Evolutionary conservation across 208 protist species (phyloP).

Genomic region (Porcisia hertigi): DNA sequence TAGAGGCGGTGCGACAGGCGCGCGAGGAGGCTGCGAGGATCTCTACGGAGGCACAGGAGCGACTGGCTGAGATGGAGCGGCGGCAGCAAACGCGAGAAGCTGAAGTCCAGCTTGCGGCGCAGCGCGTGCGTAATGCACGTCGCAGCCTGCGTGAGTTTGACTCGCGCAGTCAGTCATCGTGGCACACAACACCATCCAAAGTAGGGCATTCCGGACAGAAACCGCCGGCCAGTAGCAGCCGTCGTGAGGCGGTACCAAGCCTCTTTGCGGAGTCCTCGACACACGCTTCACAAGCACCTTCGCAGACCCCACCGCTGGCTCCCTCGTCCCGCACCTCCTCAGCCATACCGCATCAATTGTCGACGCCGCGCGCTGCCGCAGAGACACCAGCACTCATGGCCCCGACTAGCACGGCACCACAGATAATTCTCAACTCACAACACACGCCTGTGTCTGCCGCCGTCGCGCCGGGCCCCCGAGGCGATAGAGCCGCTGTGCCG

Average conservation of each 20-base stretch:
- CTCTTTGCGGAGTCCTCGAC: constrained; percentile 1
- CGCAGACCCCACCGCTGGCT: constrained; percentile 22
- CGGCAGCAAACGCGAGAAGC: constrained; percentile 45
- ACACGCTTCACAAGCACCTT: background rate
- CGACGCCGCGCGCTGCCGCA: background rate
- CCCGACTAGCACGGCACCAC: constrained; percentile 4
- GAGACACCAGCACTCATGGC: background rate
- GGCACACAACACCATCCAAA: constrained; percentile 22
- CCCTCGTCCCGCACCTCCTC: constrained; percentile 12
- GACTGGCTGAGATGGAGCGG: constrained; percentile 45
- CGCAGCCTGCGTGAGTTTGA: constrained; percentile 34
- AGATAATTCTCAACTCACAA: constrained; percentile 13
- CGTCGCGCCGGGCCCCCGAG: background rate
- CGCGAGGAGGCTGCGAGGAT: constrained; percentile 40
- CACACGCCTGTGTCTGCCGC: constrained; percentile 2
- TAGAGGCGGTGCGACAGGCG: constrained; percentile 40
- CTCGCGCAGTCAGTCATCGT: constrained; percentile 23
- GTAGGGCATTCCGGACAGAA: too few relatives aligned
- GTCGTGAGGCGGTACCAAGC: background rate
- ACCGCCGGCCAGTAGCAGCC: background rate
- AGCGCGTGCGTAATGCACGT: constrained; percentile 27
- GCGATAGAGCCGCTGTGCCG: constrained; percentile 3
- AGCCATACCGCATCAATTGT: background rate
- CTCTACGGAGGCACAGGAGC: constrained; percentile 40
- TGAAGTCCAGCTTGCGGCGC: constrained; percentile 40